Base-by-base conservation (phyloP, 306 rosid genomes). In the Trifolium pratense region DNA sequence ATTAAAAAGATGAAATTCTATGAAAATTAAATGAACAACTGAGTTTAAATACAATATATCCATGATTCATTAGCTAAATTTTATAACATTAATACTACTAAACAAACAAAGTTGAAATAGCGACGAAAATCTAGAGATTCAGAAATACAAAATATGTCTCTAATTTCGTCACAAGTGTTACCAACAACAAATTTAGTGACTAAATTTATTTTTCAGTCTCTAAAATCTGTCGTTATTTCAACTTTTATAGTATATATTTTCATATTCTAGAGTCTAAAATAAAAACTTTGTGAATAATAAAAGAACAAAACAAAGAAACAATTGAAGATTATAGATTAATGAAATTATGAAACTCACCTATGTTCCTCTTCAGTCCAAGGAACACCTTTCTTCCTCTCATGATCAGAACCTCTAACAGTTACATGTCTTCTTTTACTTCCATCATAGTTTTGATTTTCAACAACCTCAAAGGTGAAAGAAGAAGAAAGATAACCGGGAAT, bases 361-460 rank as follows among this genome's bases (percentile, higher is more conserved):
- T 93, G 98, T 74, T 93, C 98, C 9, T 93, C 98, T 79, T 85
- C 89, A 25, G 98, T 93, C 88, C 88, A 84, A 3, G 86, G 88
- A 1, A 84, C 86, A 0, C 88, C 88, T 78, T 84, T 84, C 84
- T 89, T 91, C 85, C 97, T 91, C 62, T 93, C 98, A 65, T 89
- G 97, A 70, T 93, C 97, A 64, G 91, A 66, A 31, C 78, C 83
- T 66, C 84, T 77, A 53, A 81, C 78, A 16, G 74, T 20, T 0
- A 73, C 75, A 75, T 87, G 73, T 74, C 80, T 89, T 81, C 87
- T 91, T 79, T 91, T 68, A 40, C 32, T 78, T 55, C 75, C 86
- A 84, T 89, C 91, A 70, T 77, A 82, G 53, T 80, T 83, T 7
- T 83, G 92, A 63, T 85, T 79, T 34, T 87, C 90, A 36, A 80